Percentiles rank a stretch among this genome's conserved stretches.
These are phyloP conservation scores for Blechomonas ayalai DNA, from an alignment of 208 protist genomes.

Conservation along the genomic window DNA sequence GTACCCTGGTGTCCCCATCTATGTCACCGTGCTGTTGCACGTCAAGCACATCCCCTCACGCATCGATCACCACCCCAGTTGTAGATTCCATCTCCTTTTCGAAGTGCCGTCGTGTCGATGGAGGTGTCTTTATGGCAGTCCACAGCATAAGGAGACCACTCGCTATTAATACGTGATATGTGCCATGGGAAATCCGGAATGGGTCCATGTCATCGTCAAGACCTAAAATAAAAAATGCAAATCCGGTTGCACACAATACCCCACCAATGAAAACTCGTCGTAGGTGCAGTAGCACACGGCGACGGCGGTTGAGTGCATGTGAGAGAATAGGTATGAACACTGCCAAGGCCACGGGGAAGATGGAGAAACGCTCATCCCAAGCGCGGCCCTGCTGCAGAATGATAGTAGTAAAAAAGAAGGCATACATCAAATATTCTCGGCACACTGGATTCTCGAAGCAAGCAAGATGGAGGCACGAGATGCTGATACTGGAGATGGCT, in stretches of 20 bases:
- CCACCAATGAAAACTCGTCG: conserved; percentile 6
- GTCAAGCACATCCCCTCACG: too few species aligned
- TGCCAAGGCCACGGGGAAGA: conserved; percentile 9
- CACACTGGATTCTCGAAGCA: conserved; percentile 10
- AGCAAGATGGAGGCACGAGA: conserved; percentile 10
- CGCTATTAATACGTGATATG: conserved; percentile 16
- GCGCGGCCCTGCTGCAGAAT: conserved; percentile 19
- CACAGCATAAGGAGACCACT: conserved; percentile 6
- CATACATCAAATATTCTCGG: conserved; percentile 12
- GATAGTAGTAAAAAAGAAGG: conserved; percentile 11
- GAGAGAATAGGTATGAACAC: conserved; percentile 6
- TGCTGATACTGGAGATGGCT: conserved; percentile 13
- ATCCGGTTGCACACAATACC: neutral
- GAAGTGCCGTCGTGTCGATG: too few species aligned
- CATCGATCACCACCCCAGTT: too few species aligned
- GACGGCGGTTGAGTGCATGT: conserved; percentile 4
- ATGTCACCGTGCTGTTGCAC: too few species aligned
- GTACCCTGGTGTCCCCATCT: too few species aligned
- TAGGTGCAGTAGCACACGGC: conserved; percentile 3
- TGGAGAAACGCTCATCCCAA: conserved; percentile 19
- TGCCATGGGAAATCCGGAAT: conserved; percentile 14
- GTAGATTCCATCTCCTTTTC: too few species aligned
- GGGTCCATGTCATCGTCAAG: conserved; percentile 17
- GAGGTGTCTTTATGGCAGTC: conserved; percentile 1
- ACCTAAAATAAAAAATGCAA: conserved; percentile 11